phyloP scores from a whole-genome alignment of 257 asterid species.

The Coffea canephora region DNA sequence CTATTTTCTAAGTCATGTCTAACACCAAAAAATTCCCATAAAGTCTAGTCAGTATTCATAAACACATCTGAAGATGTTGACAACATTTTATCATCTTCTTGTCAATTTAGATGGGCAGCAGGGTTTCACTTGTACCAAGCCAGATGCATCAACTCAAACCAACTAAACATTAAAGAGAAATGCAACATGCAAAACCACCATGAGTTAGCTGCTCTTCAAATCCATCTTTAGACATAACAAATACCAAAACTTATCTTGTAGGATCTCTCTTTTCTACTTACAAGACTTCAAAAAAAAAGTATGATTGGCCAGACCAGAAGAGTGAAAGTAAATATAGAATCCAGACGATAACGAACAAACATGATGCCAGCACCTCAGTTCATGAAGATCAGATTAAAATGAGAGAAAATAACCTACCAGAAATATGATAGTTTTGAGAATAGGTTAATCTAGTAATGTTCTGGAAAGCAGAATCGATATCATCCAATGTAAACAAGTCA shows the following conservation, averaged over 20 bases:
- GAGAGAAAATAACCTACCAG: constrained; percentile 54
- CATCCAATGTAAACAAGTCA: constrained; percentile 91
- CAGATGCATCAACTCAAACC: not conserved
- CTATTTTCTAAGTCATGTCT: constrained; percentile 2
- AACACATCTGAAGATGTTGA: too few relatives aligned
- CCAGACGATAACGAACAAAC: constrained; percentile 13
- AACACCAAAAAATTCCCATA: not conserved
- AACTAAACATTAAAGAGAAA: not conserved
- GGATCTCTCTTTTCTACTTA: too few relatives aligned
- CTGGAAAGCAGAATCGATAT: constrained; percentile 84
- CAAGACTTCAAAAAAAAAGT: not conserved
- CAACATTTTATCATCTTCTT: not conserved
- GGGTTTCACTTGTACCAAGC: not conserved
- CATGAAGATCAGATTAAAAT: constrained; percentile 5
- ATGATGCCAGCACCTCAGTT: not conserved
- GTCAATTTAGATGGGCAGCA: not conserved
- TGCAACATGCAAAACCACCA: not conserved
- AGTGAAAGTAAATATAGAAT: not conserved
- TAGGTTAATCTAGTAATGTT: constrained; percentile 82
- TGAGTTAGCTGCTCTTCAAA: not conserved
- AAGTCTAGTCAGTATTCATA: not conserved
- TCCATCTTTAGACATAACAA: not conserved
- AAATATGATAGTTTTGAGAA: constrained; percentile 83
- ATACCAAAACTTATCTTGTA: not conserved
- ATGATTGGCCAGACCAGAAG: not conserved